phyloP scores from a whole-genome alignment of 331 rosid species.

The Arachis monticola region DNA sequence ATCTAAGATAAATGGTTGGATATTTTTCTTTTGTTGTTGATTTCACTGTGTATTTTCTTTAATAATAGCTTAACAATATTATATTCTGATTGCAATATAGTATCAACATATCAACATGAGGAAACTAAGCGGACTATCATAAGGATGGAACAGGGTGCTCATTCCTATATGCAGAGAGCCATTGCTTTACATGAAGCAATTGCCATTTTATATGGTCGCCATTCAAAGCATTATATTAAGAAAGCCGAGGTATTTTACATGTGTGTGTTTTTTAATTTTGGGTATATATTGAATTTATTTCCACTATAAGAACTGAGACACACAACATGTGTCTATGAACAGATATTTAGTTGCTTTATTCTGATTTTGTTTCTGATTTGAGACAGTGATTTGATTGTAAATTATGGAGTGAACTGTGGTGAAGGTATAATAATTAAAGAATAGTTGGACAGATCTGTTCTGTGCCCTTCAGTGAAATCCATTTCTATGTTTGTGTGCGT shows the following conservation, averaged over 20 bases:
- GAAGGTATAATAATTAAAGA: conserved; percentile 13
- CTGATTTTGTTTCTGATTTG: conserved; percentile 19
- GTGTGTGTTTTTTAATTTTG: not conserved
- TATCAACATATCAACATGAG: conserved; percentile 67
- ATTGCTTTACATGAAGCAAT: conserved; percentile 88
- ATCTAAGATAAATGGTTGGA: conserved; percentile 6
- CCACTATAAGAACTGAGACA: not conserved
- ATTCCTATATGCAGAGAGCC: conserved; percentile 73
- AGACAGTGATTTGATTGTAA: conserved; percentile 25
- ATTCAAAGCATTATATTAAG: conserved; percentile 79
- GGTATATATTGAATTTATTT: not conserved
- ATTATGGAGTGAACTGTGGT: conserved; percentile 30
- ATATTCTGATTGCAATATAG: conserved; percentile 49
- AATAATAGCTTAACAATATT: conserved; percentile 33
- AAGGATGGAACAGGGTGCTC: conserved; percentile 86
- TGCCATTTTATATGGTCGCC: conserved; percentile 77
- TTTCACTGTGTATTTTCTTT: not conserved
- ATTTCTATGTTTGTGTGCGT: not conserved
- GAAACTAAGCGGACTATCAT: conserved; percentile 71
- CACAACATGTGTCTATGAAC: not conserved
- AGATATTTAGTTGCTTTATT: conserved; percentile 25
- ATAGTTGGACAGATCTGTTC: conserved; percentile 29
- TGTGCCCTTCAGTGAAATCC: conserved; percentile 9
- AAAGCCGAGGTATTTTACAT: conserved; percentile 76
- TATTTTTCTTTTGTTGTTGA: conserved; percentile 8